A percentile compares a stretch with the other conserved stretches of the same genome.
These are phyloP conservation scores for Tetrapyrgos nigripes DNA, from an alignment of 1,284 basidiomycete species.

Conservation along the genomic window DNA sequence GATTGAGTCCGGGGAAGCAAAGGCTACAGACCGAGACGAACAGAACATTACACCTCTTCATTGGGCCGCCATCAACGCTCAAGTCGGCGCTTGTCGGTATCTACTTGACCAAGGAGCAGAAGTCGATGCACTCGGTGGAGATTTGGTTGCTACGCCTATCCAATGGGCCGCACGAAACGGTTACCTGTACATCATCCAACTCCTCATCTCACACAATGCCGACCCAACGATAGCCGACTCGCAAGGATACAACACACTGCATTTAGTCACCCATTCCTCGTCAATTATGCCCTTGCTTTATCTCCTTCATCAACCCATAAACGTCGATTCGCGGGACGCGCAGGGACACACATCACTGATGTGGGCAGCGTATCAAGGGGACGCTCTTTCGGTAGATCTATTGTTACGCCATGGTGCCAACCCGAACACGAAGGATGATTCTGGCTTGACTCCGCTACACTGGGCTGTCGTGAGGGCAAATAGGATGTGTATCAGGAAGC, in stretches of 20 bases:
- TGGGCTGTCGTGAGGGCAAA: constrained; percentile 99
- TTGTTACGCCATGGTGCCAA: constrained; percentile 90
- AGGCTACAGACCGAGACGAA: constrained; percentile 82
- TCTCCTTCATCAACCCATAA: constrained; percentile 90
- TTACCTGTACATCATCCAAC: constrained; percentile 93
- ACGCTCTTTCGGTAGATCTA: constrained; percentile 93
- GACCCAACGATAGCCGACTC: constrained; percentile 92
- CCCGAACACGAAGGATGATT: constrained; percentile 77
- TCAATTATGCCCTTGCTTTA: constrained; percentile 95
- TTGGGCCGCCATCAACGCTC: constrained; percentile 96
- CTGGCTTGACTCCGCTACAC: constrained; percentile 90
- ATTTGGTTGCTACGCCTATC: constrained; percentile 94
- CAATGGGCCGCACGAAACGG: constrained; percentile 99
- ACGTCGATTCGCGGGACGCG: constrained; percentile 86
- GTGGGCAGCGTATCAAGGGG: constrained; percentile 99
- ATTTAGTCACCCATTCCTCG: constrained; percentile 94
- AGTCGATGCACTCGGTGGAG: constrained; percentile 93
- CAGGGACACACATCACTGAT: constrained; percentile 96
- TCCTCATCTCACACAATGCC: constrained; percentile 88
- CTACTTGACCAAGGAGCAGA: constrained; percentile 95
- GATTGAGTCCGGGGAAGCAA: constrained; percentile 75
- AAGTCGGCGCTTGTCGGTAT: constrained; percentile 79
- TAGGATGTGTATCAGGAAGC: constrained; percentile 81
- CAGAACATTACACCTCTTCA: constrained; percentile 96
- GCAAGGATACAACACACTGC: constrained; percentile 96